These are phyloP conservation scores for Cordia subcordata DNA, from an alignment of 257 asterid genomes.

Conservation along the genomic window DNA sequence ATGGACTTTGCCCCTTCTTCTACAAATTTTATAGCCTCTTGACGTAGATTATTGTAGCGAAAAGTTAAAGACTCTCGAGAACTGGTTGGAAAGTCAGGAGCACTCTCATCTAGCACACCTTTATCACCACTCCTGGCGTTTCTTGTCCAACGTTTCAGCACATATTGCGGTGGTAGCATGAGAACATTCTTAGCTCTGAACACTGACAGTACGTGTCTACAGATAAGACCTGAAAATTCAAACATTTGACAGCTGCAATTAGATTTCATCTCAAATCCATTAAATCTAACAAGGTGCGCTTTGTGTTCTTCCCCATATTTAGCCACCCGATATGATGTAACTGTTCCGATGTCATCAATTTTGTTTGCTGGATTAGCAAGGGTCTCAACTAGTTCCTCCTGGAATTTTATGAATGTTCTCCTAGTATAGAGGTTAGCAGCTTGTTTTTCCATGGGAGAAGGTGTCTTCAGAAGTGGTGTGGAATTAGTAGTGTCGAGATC, in stretches of 20 bases:
- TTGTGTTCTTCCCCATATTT: constrained; percentile 82
- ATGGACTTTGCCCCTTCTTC: constrained; percentile 92
- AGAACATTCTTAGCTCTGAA: constrained; percentile 74
- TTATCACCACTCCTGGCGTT: constrained; percentile 51
- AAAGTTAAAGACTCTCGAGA: constrained; percentile 42
- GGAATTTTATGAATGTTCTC: constrained; percentile 73
- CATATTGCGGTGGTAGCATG: constrained; percentile 63
- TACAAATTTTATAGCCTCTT: constrained; percentile 75
- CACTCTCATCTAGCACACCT: constrained; percentile 27
- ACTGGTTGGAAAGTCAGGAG: constrained; percentile 26
- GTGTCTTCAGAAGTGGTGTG: constrained; percentile 61
- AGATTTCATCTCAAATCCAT: constrained; percentile 56
- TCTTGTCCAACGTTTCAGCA: constrained; percentile 88
- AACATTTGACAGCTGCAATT: constrained; percentile 75
- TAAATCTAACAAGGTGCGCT: constrained; percentile 58
- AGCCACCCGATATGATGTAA: constrained; percentile 52
- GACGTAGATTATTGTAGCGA: constrained; percentile 55
- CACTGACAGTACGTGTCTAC: constrained; percentile 79
- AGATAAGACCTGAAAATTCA: constrained; percentile 71
- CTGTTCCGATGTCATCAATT: constrained; percentile 47
- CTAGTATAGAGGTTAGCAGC: constrained; percentile 74
- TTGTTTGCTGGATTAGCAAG: constrained; percentile 75
- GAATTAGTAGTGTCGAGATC: constrained; percentile 55
- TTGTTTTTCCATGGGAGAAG: constrained; percentile 94
- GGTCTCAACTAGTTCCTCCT: constrained; percentile 76